phyloP scores from a whole-genome alignment of 129 eudicot genomes.

The Saposhnikovia divaricata region DNA sequence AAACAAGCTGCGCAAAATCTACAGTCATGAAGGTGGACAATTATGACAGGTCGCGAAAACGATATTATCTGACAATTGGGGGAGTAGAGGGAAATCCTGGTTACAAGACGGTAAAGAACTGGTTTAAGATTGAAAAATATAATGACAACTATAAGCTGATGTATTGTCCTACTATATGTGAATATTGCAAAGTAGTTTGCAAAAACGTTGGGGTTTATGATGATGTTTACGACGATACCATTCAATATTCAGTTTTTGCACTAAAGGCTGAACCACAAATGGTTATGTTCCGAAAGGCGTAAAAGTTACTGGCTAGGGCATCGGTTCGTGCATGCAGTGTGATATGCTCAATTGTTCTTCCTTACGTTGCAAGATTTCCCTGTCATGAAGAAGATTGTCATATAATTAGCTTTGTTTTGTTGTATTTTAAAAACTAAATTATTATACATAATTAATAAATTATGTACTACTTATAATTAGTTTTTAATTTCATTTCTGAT shows the following conservation, averaged over 20 bases:
- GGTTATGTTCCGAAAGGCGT: slow-evolving; percentile 21
- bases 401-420: not conserved
- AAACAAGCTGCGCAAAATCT: slow-evolving; percentile 22
- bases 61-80: slow-evolving; percentile 26
- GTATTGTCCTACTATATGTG: slow-evolving; percentile 38
- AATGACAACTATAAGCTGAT: slow-evolving; percentile 30
- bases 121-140: slow-evolving; percentile 36
- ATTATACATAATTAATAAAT: too few species aligned
- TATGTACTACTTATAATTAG: too few species aligned
- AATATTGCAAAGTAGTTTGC: slow-evolving; percentile 34
- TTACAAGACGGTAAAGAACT: slow-evolving; percentile 17
- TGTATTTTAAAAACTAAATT: not conserved
- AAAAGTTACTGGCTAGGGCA: not conserved
- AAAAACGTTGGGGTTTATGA: slow-evolving; percentile 26
- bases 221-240: slow-evolving; percentile 10
- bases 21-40: slow-evolving; percentile 26
- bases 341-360: not conserved
- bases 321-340: not conserved
- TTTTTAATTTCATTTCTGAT: too few species aligned
- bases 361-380: too few species aligned
- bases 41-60: slow-evolving; percentile 11
- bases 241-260: slow-evolving; percentile 22
- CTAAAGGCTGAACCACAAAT: slow-evolving; percentile 23
- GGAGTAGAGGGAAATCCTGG: slow-evolving; percentile 47
- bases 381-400: too few species aligned